Conservation (phyloP, 2,329 filamentous ascomycete genomes). For the Botryosphaeria dothidea region DNA sequence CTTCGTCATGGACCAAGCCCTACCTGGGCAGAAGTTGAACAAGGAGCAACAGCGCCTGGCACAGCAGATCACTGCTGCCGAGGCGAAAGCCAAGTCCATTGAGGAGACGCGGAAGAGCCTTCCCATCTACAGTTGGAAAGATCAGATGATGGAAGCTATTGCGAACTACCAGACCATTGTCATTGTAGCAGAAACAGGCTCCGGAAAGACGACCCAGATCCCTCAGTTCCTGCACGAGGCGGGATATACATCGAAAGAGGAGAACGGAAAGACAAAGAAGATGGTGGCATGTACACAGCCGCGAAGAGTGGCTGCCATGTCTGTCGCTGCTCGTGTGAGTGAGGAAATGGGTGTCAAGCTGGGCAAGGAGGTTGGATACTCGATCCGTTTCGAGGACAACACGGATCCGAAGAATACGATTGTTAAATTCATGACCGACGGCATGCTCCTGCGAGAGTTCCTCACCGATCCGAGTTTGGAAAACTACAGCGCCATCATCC, state of each 20-base stretch:
- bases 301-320: slow-evolving; percentile 94
- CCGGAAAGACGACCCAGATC: slow-evolving; percentile 92
- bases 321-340: slow-evolving; percentile 90
- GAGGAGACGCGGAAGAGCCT: slow-evolving; percentile 88
- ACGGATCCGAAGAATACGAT: slow-evolving; percentile 91
- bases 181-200: slow-evolving; percentile 91
- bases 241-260: slow-evolving; percentile 66
- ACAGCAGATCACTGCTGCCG: slow-evolving; percentile 82
- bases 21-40: slow-evolving; percentile 73
- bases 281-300: slow-evolving; percentile 95
- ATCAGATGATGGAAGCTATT: slow-evolving; percentile 85
- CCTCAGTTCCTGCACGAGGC: slow-evolving; percentile 93
- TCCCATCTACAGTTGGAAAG: slow-evolving; percentile 85
- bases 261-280: slow-evolving; percentile 62
- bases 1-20: slow-evolving; percentile 73
- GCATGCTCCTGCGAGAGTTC: slow-evolving; percentile 88
- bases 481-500: slow-evolving; percentile 86
- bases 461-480: slow-evolving; percentile 83
- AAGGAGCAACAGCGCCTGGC: slow-evolving; percentile 78
- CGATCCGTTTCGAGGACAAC: slow-evolving; percentile 90
- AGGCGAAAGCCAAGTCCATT: slow-evolving; percentile 83
- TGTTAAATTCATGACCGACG: slow-evolving; percentile 96
- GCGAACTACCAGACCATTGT: slow-evolving; percentile 83
- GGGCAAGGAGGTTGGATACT: slow-evolving; percentile 90
- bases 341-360: slow-evolving; percentile 91